Percentiles rank a stretch among this genome's conserved stretches.
These are phyloP conservation scores for Penicillium concentricum DNA, from an alignment of 2,329 filamentous ascomycete species.

Conservation along the genomic window DNA sequence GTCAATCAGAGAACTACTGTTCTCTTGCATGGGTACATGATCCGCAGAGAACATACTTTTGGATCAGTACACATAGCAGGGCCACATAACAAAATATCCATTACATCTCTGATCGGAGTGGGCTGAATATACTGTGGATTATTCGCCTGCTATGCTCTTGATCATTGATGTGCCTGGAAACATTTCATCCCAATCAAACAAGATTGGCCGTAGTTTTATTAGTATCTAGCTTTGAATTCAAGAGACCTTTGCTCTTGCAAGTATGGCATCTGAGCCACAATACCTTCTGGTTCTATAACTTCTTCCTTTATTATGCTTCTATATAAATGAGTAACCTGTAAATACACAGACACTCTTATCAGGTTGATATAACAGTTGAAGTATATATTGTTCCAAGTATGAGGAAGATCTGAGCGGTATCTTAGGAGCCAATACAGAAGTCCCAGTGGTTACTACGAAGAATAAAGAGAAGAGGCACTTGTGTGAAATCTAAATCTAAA, in stretches of 20 bases:
- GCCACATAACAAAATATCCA: neutral
- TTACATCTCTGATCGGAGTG: neutral
- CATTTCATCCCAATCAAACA: neutral
- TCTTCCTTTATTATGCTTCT: too few species aligned
- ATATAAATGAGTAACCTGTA: too few species aligned
- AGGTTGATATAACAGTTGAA: too few species aligned
- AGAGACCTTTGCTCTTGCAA: neutral
- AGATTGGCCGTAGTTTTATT: neutral
- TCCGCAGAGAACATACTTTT: neutral
- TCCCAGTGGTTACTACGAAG: too few species aligned
- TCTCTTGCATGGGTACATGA: neutral
- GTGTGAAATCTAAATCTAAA: neutral
- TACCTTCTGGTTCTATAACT: too few species aligned
- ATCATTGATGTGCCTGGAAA: neutral
- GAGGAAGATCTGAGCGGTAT: too few species aligned
- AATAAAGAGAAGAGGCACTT: too few species aligned
- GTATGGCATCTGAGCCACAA: neutral
- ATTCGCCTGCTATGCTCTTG: neutral
- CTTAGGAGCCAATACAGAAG: too few species aligned
- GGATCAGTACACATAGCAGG: neutral
- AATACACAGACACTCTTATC: too few species aligned
- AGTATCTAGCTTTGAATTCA: neutral
- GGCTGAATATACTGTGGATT: neutral
- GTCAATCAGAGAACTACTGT: neutral
- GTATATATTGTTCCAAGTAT: too few species aligned